These are phyloP conservation scores for Uronychia setigera DNA, from an alignment of 73 alveolate species.

Conservation along the genomic window DNA sequence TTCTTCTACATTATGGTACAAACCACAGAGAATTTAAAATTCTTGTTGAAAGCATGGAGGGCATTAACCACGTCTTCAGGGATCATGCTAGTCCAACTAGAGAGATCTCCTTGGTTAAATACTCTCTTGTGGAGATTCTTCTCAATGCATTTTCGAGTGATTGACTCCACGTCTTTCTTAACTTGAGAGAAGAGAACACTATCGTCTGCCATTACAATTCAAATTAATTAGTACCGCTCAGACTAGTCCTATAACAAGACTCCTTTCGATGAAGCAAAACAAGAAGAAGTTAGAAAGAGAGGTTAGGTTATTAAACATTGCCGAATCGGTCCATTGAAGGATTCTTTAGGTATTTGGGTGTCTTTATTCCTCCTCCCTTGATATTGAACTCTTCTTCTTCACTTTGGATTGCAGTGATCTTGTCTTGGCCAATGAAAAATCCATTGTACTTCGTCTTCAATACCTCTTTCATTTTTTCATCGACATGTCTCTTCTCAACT, in stretches of 20 bases:
- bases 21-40: slow-evolving; percentile 74
- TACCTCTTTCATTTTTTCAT: background rate
- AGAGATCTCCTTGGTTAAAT: slow-evolving; percentile 76
- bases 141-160: slow-evolving; percentile 48
- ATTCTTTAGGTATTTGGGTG: too few species aligned
- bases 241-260: too few species aligned
- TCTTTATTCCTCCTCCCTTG: too few species aligned
- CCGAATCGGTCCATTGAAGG: too few species aligned
- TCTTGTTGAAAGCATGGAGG: slow-evolving; percentile 63
- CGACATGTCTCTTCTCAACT: too few species aligned
- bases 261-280: background rate
- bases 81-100: slow-evolving; percentile 73
- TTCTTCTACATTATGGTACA: slow-evolving; percentile 80
- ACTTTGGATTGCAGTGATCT: background rate
- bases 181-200: slow-evolving; percentile 52
- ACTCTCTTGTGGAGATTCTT: slow-evolving; percentile 57
- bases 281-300: background rate
- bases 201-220: background rate
- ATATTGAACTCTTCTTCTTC: background rate
- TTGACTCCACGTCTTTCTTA: slow-evolving; percentile 62
- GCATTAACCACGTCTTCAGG: slow-evolving; percentile 72
- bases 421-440: background rate
- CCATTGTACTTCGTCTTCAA: background rate
- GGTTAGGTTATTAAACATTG: background rate
- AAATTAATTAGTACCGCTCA: slow-evolving; percentile 4